These are phyloP conservation scores for Nakazawaea ernobii DNA, from an alignment of 805 yeast species.

Conservation along the genomic window DNA sequence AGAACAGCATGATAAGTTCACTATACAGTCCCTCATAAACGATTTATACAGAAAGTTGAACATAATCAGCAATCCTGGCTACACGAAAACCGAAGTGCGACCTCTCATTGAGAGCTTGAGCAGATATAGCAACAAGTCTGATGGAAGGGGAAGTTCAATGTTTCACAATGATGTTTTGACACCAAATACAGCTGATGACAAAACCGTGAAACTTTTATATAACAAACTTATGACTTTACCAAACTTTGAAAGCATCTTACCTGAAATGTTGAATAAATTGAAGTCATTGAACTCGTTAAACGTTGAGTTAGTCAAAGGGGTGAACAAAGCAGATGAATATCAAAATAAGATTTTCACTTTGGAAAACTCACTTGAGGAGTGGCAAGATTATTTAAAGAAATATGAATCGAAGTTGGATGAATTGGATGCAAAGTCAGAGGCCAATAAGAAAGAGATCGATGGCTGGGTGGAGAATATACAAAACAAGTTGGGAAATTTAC, in stretches of 20 bases:
- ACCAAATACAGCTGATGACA: conserved; percentile 12
- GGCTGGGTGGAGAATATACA: conserved; percentile 4
- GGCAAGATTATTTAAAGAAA: conserved; percentile 18
- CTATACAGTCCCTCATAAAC: conserved; percentile 20
- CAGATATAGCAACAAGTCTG: conserved; percentile 9
- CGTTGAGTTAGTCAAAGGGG: conserved; percentile 9
- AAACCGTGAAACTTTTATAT: conserved; percentile 17
- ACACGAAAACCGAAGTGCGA: conserved; percentile 13
- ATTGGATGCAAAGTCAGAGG: conserved; percentile 10
- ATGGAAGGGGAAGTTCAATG: conserved; percentile 6
- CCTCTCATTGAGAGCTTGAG: conserved; percentile 12
- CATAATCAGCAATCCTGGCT: conserved; percentile 15
- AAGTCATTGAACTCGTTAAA: conserved; percentile 14
- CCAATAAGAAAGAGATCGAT: conserved; percentile 10
- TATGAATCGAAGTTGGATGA: conserved; percentile 14
- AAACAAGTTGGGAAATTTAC: neutral
- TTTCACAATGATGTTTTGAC: neutral
- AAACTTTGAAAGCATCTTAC: conserved; percentile 14
- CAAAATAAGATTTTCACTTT: conserved; percentile 15
- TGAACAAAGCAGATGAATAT: conserved; percentile 13
- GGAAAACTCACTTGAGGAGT: conserved; percentile 14
- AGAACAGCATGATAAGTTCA: neutral
- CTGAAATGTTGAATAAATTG: conserved; percentile 15
- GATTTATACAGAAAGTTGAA: conserved; percentile 20
- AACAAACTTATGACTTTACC: conserved; percentile 16